Percentiles rank a stretch among this genome's conserved stretches.
Conservation (phyloP, 129 eudicot species). For the Artemisia argyi region DNA sequence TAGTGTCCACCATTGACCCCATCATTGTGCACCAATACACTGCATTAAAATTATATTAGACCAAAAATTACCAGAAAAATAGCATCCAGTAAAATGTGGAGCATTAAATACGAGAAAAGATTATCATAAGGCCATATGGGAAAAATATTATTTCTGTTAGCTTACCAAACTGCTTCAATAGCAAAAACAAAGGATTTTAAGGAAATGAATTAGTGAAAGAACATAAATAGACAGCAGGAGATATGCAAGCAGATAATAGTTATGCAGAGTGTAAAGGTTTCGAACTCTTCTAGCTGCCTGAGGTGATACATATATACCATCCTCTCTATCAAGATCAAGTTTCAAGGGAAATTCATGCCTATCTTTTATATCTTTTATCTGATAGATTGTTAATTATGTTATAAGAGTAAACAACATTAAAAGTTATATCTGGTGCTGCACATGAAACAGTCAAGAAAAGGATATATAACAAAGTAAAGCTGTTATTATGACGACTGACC, state of each 20-base stretch:
- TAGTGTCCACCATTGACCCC: slow-evolving; percentile 98
- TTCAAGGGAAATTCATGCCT: slow-evolving; percentile 84
- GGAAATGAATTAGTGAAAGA: no score
- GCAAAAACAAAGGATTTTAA: no score
- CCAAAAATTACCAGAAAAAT: slow-evolving; percentile 8
- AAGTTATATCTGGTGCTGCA: no score
- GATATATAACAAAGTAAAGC: slow-evolving; percentile 6
- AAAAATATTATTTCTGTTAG: no score
- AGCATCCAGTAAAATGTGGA: not conserved
- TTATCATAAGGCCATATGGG: not conserved
- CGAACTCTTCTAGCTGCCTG: slow-evolving; percentile 82
- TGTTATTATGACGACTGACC: slow-evolving; percentile 44
- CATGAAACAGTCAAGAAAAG: not conserved
- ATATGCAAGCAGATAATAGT: slow-evolving; percentile 17
- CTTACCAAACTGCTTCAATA: no score
- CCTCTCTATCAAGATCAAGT: slow-evolving; percentile 87
- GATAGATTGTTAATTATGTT: not conserved
- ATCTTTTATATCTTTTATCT: slow-evolving; percentile 90
- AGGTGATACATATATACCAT: slow-evolving; percentile 76
- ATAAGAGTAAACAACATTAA: no score
- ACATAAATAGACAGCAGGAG: not conserved
- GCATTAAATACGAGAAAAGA: not conserved
- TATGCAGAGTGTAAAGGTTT: slow-evolving; percentile 80
- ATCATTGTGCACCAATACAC: slow-evolving; percentile 95
- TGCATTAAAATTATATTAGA: slow-evolving; percentile 36